Base-by-base conservation (phyloP, 495 filamentous ascomycete genomes). In the Aspergillus avenaceus region DNA sequence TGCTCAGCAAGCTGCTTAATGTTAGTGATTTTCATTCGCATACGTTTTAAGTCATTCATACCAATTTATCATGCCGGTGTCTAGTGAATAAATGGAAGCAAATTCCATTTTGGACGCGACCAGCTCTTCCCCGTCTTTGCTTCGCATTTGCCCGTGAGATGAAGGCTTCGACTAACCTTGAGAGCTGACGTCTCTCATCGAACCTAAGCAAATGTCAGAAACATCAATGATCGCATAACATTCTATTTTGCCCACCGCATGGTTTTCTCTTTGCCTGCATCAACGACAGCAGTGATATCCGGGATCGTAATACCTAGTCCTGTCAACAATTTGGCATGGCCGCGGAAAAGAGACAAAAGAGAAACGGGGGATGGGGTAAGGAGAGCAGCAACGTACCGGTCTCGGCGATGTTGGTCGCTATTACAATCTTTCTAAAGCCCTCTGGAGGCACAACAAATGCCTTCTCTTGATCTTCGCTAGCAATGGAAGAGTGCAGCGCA, bases 31-130 rank as follows among this genome's bases (percentile, higher is more conserved):
- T 56, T 41, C 28, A 46, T 25, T 43, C 19, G 24, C 14, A 32
- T 25, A 13, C 5, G 19, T 18, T 31, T 2, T 1, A 23, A 24
- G 38, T 8, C 40, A 6, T 13, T 55, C 55, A 25, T 70, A 78
- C 72, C 56, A 73, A 53, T 37, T 75, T 73, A 41, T 97, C 91
- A 64, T 96, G 87, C 2, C 92, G 81, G 52, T 88, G 74, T 49
- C 84, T 91, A 1, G 93, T 96, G 64, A 97, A 96, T 11, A 98
- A 72, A 57, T 98, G 93, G 67, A 96, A 97, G 67, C 91, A 97
- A 4, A 97, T 75, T 18, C 93, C 93, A 52, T 90, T 82, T 60
- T 93, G 91, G 1, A 97, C 91, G 76, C 93, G 88, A n/a, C 93
- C 93, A 43, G 93, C 93, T 78, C 93, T 80, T 47, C 93, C 93